A percentile compares a stretch with the other conserved stretches of the same genome.
phyloP scores from a whole-genome alignment of 108 stramenopile species.

The Parietichytrium sp. region DNA sequence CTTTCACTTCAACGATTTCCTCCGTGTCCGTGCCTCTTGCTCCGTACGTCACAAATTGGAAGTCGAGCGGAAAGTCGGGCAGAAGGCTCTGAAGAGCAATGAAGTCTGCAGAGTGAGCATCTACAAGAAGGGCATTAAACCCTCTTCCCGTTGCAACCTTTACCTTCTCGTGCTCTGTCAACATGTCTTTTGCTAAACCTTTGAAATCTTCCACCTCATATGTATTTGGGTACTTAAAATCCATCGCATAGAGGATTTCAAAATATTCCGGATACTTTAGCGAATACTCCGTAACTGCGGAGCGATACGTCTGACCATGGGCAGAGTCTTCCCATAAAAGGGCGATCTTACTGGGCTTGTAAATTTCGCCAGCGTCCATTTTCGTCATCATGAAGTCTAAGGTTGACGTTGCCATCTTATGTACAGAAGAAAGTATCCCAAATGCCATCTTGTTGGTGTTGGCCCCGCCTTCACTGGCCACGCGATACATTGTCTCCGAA shows the following conservation, averaged over 20 bases:
- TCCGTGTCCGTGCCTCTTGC: background rate
- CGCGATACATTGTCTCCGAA: background rate
- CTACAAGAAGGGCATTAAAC: slow-evolving; percentile 5
- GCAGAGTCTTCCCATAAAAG: background rate
- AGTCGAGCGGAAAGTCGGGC: too few species aligned
- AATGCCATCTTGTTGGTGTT: background rate
- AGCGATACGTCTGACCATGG: background rate
- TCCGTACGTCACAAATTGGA: background rate
- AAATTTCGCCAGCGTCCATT: background rate
- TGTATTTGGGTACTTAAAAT: background rate
- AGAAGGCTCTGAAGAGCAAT: too few species aligned
- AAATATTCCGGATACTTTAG: background rate
- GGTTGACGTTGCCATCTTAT: background rate
- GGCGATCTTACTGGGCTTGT: background rate
- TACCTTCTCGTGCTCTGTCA: background rate
- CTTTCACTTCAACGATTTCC: background rate
- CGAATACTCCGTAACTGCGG: background rate
- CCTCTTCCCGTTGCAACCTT: too few species aligned
- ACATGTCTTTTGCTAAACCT: background rate
- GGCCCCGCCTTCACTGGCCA: background rate
- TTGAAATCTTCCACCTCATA: background rate
- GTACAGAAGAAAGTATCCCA: background rate
- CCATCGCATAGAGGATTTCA: background rate
- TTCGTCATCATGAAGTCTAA: background rate
- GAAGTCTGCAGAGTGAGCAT: slow-evolving; percentile 13